Evolutionary conservation across 2,329 filamentous ascomycete species (phyloP), one percentile per base, ranked within the genome.

Genomic region (Zasmidium citrigriseum): DNA sequence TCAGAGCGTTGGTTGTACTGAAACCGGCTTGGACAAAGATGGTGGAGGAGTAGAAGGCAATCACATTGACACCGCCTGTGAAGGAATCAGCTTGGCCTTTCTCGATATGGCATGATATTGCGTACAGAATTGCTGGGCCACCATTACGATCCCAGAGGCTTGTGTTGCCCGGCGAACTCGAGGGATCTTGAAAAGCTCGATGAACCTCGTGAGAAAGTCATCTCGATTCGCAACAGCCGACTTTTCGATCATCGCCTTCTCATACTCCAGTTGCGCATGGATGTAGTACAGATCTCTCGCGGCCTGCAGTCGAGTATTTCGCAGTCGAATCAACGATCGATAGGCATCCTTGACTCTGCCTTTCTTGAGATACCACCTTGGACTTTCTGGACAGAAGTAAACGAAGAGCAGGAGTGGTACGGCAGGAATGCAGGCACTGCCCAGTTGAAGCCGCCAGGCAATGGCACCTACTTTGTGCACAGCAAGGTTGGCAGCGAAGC

Each of bases 1-100:
- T 72, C n/a, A 86, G 70, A 4, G 78, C 64, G 74, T 78, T 63
- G 77, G 79, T 64, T 77, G 66, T 21, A 66, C 68, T 52, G 23
- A 74, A 76, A 4, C 71, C 71, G 11, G 71, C 70, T 21, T 70
- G 53, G 5, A 59, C 59, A 60, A 74, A 73, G 53, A 73, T 68
- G 3, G 69, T 65, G 3, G 66, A 66, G 2, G 64, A 69, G 57
- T 72, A 73, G 64, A 78, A 78, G 25, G 76, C 64, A 52, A 76
- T 73, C 16, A 76, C 34, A n/a, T 41, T 41, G 34, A 41, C 18
- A n/a, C 34, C 34, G 16, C 34, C 34, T 41, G 34, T 41, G 34
- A 41, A n/a, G 14, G 12, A 4, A n/a, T 41, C 34, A 9, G 34
- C 14, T 16, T 4, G 7, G 14, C 4, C 7, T 4, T n/a, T n/a